A percentile compares a stretch with the other conserved stretches of the same genome.
Conservation (phyloP, 2,329 filamentous ascomycete species). For the Arthrocladium fulminans region DNA sequence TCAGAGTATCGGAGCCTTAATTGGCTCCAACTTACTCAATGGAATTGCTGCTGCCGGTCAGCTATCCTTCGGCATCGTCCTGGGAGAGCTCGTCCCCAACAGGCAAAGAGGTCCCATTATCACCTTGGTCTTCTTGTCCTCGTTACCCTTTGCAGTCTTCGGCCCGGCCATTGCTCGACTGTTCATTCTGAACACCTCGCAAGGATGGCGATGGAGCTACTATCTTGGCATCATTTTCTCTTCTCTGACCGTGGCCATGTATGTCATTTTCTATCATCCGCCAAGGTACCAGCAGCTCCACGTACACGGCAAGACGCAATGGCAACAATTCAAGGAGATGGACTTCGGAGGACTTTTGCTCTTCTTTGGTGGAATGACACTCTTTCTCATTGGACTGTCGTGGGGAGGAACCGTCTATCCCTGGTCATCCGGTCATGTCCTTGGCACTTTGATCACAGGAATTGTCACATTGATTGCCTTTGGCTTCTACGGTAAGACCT, state of each 20-base stretch:
- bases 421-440: constrained; percentile 33
- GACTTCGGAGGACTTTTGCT: constrained; percentile 40
- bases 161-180: constrained; percentile 42
- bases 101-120: constrained; percentile 29
- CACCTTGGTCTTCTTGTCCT: constrained; percentile 28
- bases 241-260: constrained; percentile 33
- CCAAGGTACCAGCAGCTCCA: constrained; percentile 40
- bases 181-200: constrained; percentile 34
- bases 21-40: constrained; percentile 30
- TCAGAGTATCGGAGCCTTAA: constrained; percentile 29
- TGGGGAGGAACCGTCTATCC: constrained; percentile 35
- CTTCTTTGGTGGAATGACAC: constrained; percentile 32
- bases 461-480: constrained; percentile 29
- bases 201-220: constrained; percentile 43
- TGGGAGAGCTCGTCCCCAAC: constrained; percentile 34
- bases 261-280: constrained; percentile 40
- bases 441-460: constrained; percentile 31
- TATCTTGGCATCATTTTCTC: constrained; percentile 41
- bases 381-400: constrained; percentile 37
- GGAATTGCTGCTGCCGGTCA: constrained; percentile 32
- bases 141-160: constrained; percentile 26
- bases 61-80: constrained; percentile 31
- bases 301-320: constrained; percentile 20
- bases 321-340: constrained; percentile 34
- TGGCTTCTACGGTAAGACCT: constrained; percentile 30